Base-by-base conservation (phyloP, 2,329 filamentous ascomycete genomes). In the Alternaria brassicicola region DNA sequence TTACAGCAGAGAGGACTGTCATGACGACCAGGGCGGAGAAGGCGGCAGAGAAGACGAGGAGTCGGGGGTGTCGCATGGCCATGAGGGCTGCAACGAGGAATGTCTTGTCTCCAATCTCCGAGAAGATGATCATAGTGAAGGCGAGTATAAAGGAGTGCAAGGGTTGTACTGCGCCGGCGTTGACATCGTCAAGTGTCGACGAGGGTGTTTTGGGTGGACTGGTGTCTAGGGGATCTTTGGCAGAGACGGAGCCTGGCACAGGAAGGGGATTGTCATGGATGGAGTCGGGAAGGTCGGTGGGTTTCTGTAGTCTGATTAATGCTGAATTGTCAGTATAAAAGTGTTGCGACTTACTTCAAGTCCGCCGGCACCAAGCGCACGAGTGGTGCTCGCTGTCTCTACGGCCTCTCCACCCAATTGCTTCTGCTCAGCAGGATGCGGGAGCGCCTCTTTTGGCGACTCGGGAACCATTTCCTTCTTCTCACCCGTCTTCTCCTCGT, bases 41-140 rank as follows among this genome's bases (percentile, higher is more conserved):
- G n/a, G 95, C 95, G 7, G 95, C 93, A 2, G 92, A 91, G 80
- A 99, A 99, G 61, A 99, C 95, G 12, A 98, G 85, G 64, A 97
- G 82, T 51, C 95, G 89, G 62, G 95, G 90, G 72, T 99, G 94
- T 76, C 97, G 95, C 95, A 99, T 99, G 12, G 95, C 95, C 95
- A 99, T 99, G 17, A 99, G 86, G 7, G 93, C 94, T 6, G 95
- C 95, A 21, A 99, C 92, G 41, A 99, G 85, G 82, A 99, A 99
- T 0, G 95, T 99, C 81, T 99, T 99, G 85, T 99, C 95, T 63
- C 95, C 95, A 70, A 99, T 88, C 77, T 99, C 95, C 45, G 94
- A 97, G 69, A 98, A 90, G 62, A 98, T 82, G 70, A 99, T 99
- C 95, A 98, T 99, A 57, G 93, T 94, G 59, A 97, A 88, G 15